Evolutionary conservation across 768 basidiomycete genomes (phyloP).

Genomic region (Wakefieldia striispora): DNA sequence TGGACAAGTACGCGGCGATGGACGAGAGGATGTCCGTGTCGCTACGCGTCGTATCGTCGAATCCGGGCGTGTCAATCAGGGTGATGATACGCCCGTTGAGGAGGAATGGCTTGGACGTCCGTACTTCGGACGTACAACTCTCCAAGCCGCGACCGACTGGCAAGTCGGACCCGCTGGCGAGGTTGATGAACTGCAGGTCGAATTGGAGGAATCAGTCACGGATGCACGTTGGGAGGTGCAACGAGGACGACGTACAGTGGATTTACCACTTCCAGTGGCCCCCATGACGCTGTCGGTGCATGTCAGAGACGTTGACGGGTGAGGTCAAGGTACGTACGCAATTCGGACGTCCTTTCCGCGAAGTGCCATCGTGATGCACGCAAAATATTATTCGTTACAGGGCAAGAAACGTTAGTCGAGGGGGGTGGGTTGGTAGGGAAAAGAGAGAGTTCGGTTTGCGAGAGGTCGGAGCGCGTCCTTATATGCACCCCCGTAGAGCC

Average conservation of each 20-base stretch:
- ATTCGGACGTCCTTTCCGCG: constrained; percentile 32
- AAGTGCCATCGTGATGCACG: constrained; percentile 20
- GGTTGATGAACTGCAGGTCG: constrained; percentile 47
- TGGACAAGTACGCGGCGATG: constrained; percentile 43
- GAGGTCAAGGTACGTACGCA: constrained; percentile 22
- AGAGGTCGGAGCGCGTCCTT: constrained; percentile 4
- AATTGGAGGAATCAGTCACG: background rate
- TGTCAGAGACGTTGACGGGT: background rate
- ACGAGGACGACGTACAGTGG: constrained; percentile 22
- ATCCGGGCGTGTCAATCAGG: constrained; percentile 61
- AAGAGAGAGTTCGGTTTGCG: background rate
- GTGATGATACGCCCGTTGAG: constrained; percentile 44
- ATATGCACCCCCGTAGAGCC: constrained; percentile 10
- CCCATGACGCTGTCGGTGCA: constrained; percentile 32
- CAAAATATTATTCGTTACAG: background rate
- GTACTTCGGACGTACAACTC: constrained; percentile 51
- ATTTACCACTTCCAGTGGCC: constrained; percentile 37
- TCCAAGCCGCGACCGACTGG: constrained; percentile 44
- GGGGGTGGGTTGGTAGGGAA: background rate
- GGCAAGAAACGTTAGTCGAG: background rate
- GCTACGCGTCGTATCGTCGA: constrained; percentile 51
- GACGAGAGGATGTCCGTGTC: constrained; percentile 50
- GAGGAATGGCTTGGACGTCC: constrained; percentile 42
- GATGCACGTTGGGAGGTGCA: background rate
- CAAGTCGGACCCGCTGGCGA: constrained; percentile 47